Evolutionary conservation across 345 rosid genomes (phyloP).

Genomic region (Alliaria petiolata): DNA sequence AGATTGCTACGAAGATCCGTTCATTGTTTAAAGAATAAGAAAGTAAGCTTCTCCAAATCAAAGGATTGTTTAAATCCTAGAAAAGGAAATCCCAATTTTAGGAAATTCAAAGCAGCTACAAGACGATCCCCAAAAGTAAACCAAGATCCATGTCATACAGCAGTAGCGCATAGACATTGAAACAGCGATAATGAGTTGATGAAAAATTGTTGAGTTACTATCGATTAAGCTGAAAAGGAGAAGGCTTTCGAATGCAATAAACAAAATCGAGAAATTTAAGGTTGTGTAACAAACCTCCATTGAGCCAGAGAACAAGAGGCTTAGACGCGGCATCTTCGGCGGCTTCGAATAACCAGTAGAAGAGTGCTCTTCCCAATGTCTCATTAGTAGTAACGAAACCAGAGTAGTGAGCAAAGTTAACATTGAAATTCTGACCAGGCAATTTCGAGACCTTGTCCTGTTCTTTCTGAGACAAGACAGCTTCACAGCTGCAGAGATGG

Average conservation of each 20-base stretch:
- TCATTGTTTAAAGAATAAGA: neutral
- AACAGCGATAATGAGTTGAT: too few species aligned
- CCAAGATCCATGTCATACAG: neutral
- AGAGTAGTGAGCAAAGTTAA: conserved; percentile 67
- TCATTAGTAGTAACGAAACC: conserved; percentile 71
- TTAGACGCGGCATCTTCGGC: conserved; percentile 68
- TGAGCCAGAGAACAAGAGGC: conserved; percentile 92
- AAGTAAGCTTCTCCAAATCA: neutral
- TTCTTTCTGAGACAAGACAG: conserved; percentile 42
- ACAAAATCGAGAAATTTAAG: neutral
- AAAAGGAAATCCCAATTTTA: neutral
- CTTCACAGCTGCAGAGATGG: conserved; percentile 24
- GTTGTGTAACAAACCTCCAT: conserved; percentile 49
- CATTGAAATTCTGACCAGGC: conserved; percentile 67
- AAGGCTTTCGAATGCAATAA: neutral
- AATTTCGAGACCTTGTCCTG: conserved; percentile 57
- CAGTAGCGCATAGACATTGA: neutral
- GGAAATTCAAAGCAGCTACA: neutral
- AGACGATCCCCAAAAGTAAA: neutral
- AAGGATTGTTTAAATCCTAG: neutral
- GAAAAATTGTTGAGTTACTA: neutral
- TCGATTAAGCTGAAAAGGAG: neutral
- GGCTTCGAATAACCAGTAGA: conserved; percentile 86
- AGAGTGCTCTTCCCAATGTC: conserved; percentile 64
- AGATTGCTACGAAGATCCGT: neutral